Evolutionary conservation across 495 filamentous ascomycete genomes (phyloP), one percentile per base, ranked within the genome.

Genomic region (Xylaria bambusicola): DNA sequence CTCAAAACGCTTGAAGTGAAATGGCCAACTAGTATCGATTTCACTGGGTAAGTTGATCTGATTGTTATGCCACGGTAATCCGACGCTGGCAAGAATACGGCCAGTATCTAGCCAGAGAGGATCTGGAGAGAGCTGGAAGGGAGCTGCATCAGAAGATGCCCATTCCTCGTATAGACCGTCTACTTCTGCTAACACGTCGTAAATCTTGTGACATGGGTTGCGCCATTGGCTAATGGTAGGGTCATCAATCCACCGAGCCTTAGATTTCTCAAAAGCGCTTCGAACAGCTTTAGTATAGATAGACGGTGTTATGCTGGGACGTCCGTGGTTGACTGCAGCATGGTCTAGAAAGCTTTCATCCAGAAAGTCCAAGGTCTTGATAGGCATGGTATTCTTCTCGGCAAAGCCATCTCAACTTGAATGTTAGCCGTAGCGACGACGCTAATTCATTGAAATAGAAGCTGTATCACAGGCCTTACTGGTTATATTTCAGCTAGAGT

Each of bases 201-300:
- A 20, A 47, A 47, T 47, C 18, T 20, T 7, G 18, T 47, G 44
- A 4, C n/a, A 2, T 3, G 44, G 44, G n/a, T 47, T 27, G 24
- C 44, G 44, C 44, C 44, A 47, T 47, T 21, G 44, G 18, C 44
- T 47, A 9, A 47, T 23, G n/a, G 12, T 15, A 2, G 44, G 44
- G 44, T 47, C 44, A 3, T 47, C 44, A 21, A 47, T 27, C 44
- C 44, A 47, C 24, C n/a, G 44, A 23, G 44, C 2, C 18, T 47
- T 47, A 21, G 44, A 47, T 3, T 4, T 23, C 44, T 47, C 44
- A 47, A 47, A 47, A 20, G 78, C 56, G 33, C 18, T 5, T 10
- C 10, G 31, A 10, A 33, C 31, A 33, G 10, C 31, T 6, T 33
- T 10, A 33, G 5, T 33, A 10, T 33, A 5, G 6, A 33, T 33